A percentile compares a stretch with the other conserved stretches of the same genome.
Evolutionary conservation across 257 asterid genomes (phyloP).

Genomic region (Paulownia fortunei): DNA sequence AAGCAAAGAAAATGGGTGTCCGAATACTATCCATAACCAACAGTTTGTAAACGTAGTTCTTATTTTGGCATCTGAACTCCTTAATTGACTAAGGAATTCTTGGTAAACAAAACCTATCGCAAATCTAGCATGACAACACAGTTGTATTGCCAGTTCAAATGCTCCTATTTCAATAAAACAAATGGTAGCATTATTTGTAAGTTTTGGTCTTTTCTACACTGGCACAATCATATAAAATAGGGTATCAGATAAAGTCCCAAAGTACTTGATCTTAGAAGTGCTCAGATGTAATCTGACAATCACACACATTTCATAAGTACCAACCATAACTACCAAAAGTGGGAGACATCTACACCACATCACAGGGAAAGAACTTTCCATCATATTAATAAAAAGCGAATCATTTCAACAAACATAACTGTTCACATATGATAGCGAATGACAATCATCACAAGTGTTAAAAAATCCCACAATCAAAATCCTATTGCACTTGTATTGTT

Average conservation of each 20-base stretch:
- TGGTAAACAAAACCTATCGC: neutral
- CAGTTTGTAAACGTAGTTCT: neutral
- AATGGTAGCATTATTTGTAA: neutral
- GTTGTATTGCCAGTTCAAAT: neutral
- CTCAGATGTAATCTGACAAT: neutral
- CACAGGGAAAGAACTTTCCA: neutral
- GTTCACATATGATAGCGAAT: neutral
- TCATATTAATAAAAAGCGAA: neutral
- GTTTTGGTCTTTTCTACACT: neutral
- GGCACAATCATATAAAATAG: neutral
- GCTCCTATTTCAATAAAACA: neutral
- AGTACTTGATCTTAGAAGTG: neutral
- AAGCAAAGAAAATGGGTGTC: neutral
- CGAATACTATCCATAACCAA: neutral
- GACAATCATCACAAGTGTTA: neutral
- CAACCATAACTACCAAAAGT: neutral
- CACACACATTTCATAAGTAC: neutral
- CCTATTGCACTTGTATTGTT: neutral
- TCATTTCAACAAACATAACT: neutral
- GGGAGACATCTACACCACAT: neutral
- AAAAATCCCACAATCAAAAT: neutral
- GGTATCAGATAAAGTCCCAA: neutral
- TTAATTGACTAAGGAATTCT: neutral
- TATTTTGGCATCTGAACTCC: neutral
- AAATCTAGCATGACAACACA: neutral